phyloP scores from a whole-genome alignment of 1,139 yeast genomes.

The Blastobotrys persicus region DNA sequence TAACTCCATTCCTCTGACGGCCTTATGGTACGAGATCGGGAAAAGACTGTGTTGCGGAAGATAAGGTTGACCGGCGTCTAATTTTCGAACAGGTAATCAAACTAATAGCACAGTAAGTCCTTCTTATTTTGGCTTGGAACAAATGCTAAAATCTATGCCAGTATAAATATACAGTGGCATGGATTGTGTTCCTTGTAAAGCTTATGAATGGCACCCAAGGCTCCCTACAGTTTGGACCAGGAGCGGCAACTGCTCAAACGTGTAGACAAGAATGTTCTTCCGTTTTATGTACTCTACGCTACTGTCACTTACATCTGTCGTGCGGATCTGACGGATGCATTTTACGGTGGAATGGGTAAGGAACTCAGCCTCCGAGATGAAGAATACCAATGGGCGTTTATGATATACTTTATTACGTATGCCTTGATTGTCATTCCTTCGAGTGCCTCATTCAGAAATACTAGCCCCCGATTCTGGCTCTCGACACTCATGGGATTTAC shows the following conservation, averaged over 20 bases:
- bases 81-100: not conserved
- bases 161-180: too few species aligned
- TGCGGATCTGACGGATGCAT: constrained; percentile 57
- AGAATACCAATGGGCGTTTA: constrained; percentile 53
- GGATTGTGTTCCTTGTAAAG: not conserved
- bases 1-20: too few species aligned
- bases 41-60: too few species aligned
- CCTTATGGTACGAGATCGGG: too few species aligned
- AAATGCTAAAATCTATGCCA: too few species aligned
- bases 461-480: constrained; percentile 43
- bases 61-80: not conserved
- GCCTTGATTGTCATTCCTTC: constrained; percentile 57
- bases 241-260: not conserved
- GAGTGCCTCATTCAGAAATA: constrained; percentile 38
- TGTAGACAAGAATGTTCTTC: not conserved
- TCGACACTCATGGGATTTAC: constrained; percentile 50
- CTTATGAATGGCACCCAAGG: not conserved
- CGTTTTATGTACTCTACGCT: constrained; percentile 4
- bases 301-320: constrained; percentile 1
- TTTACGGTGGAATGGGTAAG: constrained; percentile 54
- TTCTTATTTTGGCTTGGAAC: too few species aligned
- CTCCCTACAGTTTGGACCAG: not conserved
- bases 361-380: constrained; percentile 49
- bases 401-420: constrained; percentile 57
- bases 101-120: too few species aligned